Conservation (phyloP, 2,329 filamentous ascomycete species). For the Diplodia scrobiculata region DNA sequence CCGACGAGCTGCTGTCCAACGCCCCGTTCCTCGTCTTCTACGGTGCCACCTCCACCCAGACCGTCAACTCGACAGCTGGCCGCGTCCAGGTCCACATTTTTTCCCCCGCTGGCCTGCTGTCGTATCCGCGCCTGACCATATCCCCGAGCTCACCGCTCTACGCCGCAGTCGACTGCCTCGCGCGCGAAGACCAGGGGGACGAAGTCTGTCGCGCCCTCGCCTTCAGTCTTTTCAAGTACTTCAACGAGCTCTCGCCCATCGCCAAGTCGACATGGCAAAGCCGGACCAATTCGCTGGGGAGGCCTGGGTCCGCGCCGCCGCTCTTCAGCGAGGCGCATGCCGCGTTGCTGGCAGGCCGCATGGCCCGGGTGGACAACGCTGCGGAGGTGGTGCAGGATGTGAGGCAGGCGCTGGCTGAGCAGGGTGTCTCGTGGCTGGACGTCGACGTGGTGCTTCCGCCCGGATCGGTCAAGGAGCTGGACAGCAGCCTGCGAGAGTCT, state of each 20-base stretch:
- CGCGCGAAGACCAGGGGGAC: constrained; percentile 92
- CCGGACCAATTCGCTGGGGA: constrained; percentile 55
- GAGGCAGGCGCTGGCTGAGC: constrained; percentile 74
- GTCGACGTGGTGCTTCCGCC: constrained; percentile 82
- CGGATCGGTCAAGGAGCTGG: constrained; percentile 61
- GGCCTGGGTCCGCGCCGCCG: constrained; percentile 64
- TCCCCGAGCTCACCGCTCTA: constrained; percentile 92
- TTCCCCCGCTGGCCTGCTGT: constrained; percentile 83
- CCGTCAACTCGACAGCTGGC: constrained; percentile 83
- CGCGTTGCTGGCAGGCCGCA: constrained; percentile 81
- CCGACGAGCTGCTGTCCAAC: constrained; percentile 79
- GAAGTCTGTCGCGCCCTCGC: constrained; percentile 88
- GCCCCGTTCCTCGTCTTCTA: constrained; percentile 87
- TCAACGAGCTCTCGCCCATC: constrained; percentile 76
- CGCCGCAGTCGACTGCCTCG: constrained; percentile 82
- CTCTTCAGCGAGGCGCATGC: constrained; percentile 92
- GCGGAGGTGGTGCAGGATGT: constrained; percentile 72
- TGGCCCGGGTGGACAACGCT: constrained; percentile 78
- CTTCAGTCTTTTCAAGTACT: constrained; percentile 93
- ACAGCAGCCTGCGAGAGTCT: constrained; percentile 52
- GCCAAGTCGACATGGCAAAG: constrained; percentile 71
- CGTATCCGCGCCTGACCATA: constrained; percentile 86
- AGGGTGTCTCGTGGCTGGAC: constrained; percentile 82
- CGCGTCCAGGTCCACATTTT: constrained; percentile 94
- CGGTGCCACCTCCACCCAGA: constrained; percentile 84